Percentiles rank a stretch among this genome's conserved stretches.
Conservation (phyloP, 371 early-diverging fungal species). For the Globomyces sp. region DNA sequence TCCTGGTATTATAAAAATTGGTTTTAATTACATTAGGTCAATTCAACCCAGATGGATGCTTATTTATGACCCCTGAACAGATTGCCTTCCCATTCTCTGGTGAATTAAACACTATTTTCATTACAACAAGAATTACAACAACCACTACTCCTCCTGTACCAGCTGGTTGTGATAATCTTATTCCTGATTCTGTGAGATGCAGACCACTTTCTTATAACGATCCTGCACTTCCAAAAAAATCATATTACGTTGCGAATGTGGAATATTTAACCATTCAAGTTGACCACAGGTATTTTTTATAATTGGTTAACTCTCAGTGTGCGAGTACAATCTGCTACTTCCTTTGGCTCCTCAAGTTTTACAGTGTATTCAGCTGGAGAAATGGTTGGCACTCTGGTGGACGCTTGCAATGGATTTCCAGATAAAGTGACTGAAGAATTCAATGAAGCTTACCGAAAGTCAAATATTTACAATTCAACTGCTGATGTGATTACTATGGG, state of each 20-base stretch:
- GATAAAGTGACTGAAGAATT: neutral
- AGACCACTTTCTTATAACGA: neutral
- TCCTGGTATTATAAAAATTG: neutral
- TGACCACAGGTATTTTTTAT: conserved; percentile 44
- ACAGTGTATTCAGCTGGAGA: conserved; percentile 2
- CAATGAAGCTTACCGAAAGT: conserved; percentile 16
- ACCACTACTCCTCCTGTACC: conserved; percentile 21
- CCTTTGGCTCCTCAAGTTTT: conserved; percentile 8
- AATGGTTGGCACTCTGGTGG: conserved; percentile 24
- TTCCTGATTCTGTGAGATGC: neutral
- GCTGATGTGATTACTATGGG: conserved; percentile 24
- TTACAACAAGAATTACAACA: conserved; percentile 32
- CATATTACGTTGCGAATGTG: conserved; percentile 31
- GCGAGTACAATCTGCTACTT: conserved; percentile 29
- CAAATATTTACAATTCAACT: neutral
- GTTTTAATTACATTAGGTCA: neutral
- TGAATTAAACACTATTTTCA: conserved; percentile 26
- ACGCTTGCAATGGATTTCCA: conserved; percentile 10
- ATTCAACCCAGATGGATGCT: conserved; percentile 14
- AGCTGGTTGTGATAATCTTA: conserved; percentile 7
- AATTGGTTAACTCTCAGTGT: conserved; percentile 20
- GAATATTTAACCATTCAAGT: conserved; percentile 40
- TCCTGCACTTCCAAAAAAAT: neutral
- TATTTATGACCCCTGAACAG: conserved; percentile 26
- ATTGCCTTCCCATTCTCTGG: conserved; percentile 25